These are phyloP conservation scores for Myxozyma sirexii DNA, from an alignment of 805 yeast species.

Conservation along the genomic window DNA sequence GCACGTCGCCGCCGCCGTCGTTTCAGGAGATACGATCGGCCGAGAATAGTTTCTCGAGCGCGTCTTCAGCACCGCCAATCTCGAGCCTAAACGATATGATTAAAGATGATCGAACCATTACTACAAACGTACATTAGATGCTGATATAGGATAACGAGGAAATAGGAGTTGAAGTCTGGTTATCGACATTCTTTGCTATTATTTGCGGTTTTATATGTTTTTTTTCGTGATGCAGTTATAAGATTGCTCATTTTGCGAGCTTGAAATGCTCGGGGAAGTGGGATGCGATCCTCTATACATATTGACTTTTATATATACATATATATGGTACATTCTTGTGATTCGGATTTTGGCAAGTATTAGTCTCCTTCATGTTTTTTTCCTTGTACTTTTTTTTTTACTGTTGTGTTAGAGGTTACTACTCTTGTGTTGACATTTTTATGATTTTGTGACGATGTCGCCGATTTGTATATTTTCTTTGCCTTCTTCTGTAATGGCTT, in stretches of 20 bases:
- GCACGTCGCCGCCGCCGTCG: constrained; percentile 18
- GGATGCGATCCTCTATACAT: neutral
- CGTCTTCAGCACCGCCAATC: constrained; percentile 8
- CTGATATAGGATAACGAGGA: neutral
- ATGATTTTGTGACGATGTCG: neutral
- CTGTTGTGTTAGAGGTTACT: neutral
- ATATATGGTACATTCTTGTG: neutral
- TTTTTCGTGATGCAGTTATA: neutral
- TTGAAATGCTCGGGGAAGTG: neutral
- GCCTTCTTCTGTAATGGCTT: neutral
- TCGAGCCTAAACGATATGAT: neutral
- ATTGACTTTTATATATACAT: constrained; percentile 1
- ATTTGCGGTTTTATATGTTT: neutral
- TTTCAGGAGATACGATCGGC: constrained; percentile 18
- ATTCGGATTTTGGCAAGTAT: constrained; percentile 5
- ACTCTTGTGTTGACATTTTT: neutral
- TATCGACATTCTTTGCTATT: neutral
- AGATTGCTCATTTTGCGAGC: no score
- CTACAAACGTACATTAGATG: constrained; percentile 8
- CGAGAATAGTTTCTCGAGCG: constrained; percentile 20
- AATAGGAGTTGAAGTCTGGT: neutral
- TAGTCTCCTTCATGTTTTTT: neutral
- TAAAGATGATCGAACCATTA: neutral
- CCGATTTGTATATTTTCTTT: constrained; percentile 7
- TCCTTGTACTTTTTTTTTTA: neutral